Evolutionary conservation across 345 rosid species (phyloP).

Genomic region (Gossypium stocksii): DNA sequence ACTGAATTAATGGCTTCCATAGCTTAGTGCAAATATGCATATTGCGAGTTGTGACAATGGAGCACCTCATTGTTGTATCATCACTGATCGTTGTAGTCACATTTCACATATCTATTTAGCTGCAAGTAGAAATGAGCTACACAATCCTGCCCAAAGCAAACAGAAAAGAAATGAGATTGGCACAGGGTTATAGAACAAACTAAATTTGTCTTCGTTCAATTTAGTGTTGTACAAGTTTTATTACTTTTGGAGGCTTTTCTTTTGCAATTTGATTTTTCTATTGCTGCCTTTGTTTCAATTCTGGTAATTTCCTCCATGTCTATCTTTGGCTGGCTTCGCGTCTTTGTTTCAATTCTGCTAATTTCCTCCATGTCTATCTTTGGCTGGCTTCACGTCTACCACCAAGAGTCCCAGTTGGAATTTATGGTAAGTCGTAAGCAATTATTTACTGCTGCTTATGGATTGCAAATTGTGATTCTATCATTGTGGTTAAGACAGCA

Average conservation of each 20-base stretch:
- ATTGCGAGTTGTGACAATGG: no score
- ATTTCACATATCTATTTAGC: no score
- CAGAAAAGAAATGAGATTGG: no score
- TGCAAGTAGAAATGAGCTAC: no score
- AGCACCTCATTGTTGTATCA: no score
- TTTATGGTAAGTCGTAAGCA: slow-evolving; percentile 55
- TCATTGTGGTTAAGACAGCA: slow-evolving; percentile 41
- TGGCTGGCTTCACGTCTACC: slow-evolving; percentile 16
- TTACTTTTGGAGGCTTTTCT: not conserved
- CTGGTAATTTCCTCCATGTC: slow-evolving; percentile 22
- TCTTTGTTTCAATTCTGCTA: slow-evolving; percentile 25
- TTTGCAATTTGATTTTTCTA: no score
- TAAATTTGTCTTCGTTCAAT: not conserved
- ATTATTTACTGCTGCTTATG: not conserved
- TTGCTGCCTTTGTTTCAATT: slow-evolving; percentile 16
- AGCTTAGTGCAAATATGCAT: no score
- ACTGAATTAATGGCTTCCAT: no score
- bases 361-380: slow-evolving; percentile 19
- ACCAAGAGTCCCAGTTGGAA: slow-evolving; percentile 82
- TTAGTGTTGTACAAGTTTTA: not conserved
- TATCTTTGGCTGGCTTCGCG: slow-evolving; percentile 17
- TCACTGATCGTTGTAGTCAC: no score
- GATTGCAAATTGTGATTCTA: not conserved
- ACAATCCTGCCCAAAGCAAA: no score
- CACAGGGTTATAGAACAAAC: not conserved